Evolutionary conservation across 176 grass and related monocot genomes (phyloP), one percentile per base, ranked within the genome.

Genomic region (Cymbopogon citratus): DNA sequence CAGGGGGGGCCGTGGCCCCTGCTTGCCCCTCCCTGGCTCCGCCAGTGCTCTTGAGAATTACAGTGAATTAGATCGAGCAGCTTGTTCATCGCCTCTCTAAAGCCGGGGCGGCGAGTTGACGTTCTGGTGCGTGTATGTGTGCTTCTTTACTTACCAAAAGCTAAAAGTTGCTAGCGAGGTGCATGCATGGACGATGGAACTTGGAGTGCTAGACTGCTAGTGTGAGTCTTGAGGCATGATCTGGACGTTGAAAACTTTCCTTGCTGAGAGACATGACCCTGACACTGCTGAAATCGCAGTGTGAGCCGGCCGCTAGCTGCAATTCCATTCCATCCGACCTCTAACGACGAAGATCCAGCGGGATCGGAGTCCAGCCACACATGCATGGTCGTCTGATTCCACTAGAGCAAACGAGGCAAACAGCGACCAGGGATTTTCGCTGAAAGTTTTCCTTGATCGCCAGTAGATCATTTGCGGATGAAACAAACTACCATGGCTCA

Each of bases 101-200:
- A 78, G 41, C 40, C 62, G 63, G 56, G 38, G 39, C 75, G 60
- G 16, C 39, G 4, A 78, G 39, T 79, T 48, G 63, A 67, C 27
- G 28, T 35, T 41, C 40, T n/a, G 26, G 41, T 23, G 27, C 34
- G 31, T 36, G 63, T 23, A 12, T 29, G 13, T 23, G 6, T 19
- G 35, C 26, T 12, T 51, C 41, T 79, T 51, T 34, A 24, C 62
- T 66, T 28, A 10, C 24, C 19, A 66, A 79, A 79, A 78, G 61
- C 18, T 27, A 79, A 79, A 66, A 63, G 61, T 33, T 66, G 40
- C 76, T n/a, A 61, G 21, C 74, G 34, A 76, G 33, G 48, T 51
- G 15, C 38, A 39, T 39, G 38, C 6, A 39, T 39, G 5, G 15
- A 13, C 11, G n/a, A n/a, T n/a, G n/a, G n/a, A n/a, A n/a, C n/a